phyloP scores from a whole-genome alignment of 495 filamentous ascomycete genomes.

The Aspergillus bridgeri region DNA sequence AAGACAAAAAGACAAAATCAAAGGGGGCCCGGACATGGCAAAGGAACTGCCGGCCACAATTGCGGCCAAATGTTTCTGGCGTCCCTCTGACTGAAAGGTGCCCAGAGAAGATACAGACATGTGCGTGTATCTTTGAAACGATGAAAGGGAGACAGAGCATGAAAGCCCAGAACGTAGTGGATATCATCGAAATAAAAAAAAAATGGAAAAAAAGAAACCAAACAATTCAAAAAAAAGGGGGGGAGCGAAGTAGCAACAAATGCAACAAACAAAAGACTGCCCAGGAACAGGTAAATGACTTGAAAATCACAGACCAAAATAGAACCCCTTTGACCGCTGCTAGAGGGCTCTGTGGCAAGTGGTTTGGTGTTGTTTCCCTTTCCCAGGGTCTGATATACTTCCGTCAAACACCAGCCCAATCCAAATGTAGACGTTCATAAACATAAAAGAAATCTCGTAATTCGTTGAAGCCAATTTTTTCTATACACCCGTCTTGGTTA shows the following conservation, averaged over 20 bases:
- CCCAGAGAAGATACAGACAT: background rate
- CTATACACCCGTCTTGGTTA: background rate
- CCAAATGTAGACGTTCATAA: slow-evolving; percentile 14
- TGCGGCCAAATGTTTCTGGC: too few relatives aligned
- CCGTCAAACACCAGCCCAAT: slow-evolving; percentile 13
- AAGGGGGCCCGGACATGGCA: too few relatives aligned
- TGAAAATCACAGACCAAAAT: background rate
- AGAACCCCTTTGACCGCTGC: background rate
- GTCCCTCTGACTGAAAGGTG: background rate
- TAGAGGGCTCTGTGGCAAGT: background rate
- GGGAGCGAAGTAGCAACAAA: slow-evolving; percentile 13
- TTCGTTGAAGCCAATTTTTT: slow-evolving; percentile 15
- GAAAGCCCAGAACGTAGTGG: slow-evolving; percentile 23
- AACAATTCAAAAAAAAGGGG: slow-evolving; percentile 19
- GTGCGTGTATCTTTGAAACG: background rate
- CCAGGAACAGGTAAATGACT: too few relatives aligned
- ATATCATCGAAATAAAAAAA: slow-evolving; percentile 22
- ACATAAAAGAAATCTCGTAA: slow-evolving; percentile 21
- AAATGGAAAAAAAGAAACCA: slow-evolving; percentile 11
- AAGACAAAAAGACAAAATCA: background rate
- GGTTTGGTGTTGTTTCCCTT: background rate
- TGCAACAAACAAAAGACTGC: slow-evolving; percentile 6
- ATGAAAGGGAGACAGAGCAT: slow-evolving; percentile 1
- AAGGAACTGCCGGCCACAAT: too few relatives aligned
- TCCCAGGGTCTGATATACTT: background rate